These are phyloP conservation scores for Lineolata rhizophorae DNA, from an alignment of 495 filamentous ascomycete species.

Conservation along the genomic window DNA sequence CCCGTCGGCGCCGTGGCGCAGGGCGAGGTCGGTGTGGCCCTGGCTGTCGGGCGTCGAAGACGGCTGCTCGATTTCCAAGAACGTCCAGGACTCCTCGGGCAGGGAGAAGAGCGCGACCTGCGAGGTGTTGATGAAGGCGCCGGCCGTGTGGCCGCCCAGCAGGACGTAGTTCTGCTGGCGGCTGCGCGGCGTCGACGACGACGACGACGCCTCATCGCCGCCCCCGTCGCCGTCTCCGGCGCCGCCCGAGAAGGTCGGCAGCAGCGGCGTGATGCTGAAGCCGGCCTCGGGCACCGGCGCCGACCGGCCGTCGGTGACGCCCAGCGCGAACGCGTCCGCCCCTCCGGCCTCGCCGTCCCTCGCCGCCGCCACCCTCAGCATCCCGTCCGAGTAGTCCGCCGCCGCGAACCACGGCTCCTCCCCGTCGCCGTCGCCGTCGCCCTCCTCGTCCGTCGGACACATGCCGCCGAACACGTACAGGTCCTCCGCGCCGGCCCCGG, in stretches of 20 bases:
- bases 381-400: slow-evolving; percentile 56
- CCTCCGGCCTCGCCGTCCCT: slow-evolving; percentile 18
- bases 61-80: slow-evolving; percentile 37
- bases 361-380: slow-evolving; percentile 37
- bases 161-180: slow-evolving; percentile 59
- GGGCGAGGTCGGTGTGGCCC: slow-evolving; percentile 26
- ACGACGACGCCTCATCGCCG: no score
- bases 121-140: slow-evolving; percentile 83
- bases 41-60: slow-evolving; percentile 5
- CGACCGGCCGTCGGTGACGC: slow-evolving; percentile 24
- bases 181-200: slow-evolving; percentile 22
- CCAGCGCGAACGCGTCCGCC: slow-evolving; percentile 17
- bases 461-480: slow-evolving; percentile 73
- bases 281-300: slow-evolving; percentile 67
- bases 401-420: slow-evolving; percentile 32
- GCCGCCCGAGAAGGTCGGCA: slow-evolving; percentile 35
- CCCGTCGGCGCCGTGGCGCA: slow-evolving; percentile 19
- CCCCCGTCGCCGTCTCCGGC: no score
- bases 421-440: slow-evolving; percentile 12
- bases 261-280: slow-evolving; percentile 54
- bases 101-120: slow-evolving; percentile 71
- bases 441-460: slow-evolving; percentile 33
- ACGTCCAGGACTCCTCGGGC: slow-evolving; percentile 71
- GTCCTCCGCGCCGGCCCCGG: slow-evolving; percentile 26
- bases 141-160: slow-evolving; percentile 64